These are phyloP conservation scores for Cladorrhinum sp. DNA, from an alignment of 2,329 filamentous ascomycete species.

Conservation along the genomic window DNA sequence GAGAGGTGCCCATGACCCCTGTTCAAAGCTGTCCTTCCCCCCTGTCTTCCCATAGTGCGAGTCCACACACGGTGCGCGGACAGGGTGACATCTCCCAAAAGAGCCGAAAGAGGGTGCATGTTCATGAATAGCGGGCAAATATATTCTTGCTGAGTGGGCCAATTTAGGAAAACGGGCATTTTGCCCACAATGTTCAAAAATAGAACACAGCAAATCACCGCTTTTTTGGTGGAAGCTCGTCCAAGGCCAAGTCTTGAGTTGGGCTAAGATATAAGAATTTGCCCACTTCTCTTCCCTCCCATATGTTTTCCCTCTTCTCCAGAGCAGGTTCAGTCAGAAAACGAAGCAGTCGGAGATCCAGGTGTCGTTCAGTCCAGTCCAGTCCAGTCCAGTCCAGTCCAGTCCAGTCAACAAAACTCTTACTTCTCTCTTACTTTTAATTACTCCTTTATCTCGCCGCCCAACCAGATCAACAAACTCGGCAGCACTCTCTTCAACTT, in stretches of 20 bases:
- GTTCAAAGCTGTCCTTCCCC: conserved; percentile 3
- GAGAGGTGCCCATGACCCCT: conserved; percentile 24
- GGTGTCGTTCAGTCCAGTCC: conserved; percentile 47
- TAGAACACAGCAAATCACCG: conserved; percentile 39
- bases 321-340: conserved; percentile 43
- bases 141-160: conserved; percentile 26
- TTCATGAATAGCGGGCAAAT: conserved; percentile 22
- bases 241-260: conserved; percentile 31
- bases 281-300: conserved; percentile 41
- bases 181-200: conserved; percentile 41
- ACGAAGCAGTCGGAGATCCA: conserved; percentile 40
- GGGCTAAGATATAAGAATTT: conserved; percentile 59
- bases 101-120: conserved; percentile 15
- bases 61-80: conserved; percentile 21
- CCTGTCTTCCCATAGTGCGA: conserved; percentile 20
- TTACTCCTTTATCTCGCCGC: conserved; percentile 34
- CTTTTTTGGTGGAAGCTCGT: conserved; percentile 4
- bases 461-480: conserved; percentile 26
- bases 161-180: conserved; percentile 42
- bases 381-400: conserved; percentile 38
- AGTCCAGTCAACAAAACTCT: conserved; percentile 39
- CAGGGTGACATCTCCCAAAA: conserved; percentile 18
- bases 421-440: conserved; percentile 34
- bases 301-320: conserved; percentile 41
- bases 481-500: conserved; percentile 19